Conservation (phyloP, 129 eudicot species). For the Centaurea solstitialis region DNA sequence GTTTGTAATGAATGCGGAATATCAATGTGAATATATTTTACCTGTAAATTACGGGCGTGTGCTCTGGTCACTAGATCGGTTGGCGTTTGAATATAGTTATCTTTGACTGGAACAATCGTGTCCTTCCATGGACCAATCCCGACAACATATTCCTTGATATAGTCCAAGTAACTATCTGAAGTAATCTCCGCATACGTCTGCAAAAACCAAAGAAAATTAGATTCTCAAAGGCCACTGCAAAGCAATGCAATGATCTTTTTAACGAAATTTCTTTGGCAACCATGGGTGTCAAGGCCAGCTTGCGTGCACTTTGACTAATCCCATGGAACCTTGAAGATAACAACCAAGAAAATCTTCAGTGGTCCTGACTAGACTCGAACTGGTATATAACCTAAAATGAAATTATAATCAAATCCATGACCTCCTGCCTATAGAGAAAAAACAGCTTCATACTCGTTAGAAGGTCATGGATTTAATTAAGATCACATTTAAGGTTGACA, state of each 20-base stretch:
- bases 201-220: constrained; percentile 7
- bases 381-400: background rate
- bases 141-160: constrained; percentile 80
- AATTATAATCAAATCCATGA: no score
- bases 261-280: no score
- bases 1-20: background rate
- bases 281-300: background rate
- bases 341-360: background rate
- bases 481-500: background rate
- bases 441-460: no score
- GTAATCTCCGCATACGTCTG: constrained; percentile 89
- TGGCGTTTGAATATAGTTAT: constrained; percentile 65
- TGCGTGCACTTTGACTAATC: background rate
- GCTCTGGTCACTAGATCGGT: constrained; percentile 91
- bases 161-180: constrained; percentile 76
- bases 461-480: no score
- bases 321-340: background rate
- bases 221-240: constrained; percentile 1
- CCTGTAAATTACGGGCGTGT: constrained; percentile 86
- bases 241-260: background rate
- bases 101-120: constrained; percentile 52
- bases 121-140: constrained; percentile 98
- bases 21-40: constrained; percentile 15
- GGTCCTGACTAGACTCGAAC: background rate
- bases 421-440: no score